Evolutionary conservation across 129 eudicot genomes (phyloP), one percentile per base, ranked within the genome.

Genomic region (Silybum marianum): DNA sequence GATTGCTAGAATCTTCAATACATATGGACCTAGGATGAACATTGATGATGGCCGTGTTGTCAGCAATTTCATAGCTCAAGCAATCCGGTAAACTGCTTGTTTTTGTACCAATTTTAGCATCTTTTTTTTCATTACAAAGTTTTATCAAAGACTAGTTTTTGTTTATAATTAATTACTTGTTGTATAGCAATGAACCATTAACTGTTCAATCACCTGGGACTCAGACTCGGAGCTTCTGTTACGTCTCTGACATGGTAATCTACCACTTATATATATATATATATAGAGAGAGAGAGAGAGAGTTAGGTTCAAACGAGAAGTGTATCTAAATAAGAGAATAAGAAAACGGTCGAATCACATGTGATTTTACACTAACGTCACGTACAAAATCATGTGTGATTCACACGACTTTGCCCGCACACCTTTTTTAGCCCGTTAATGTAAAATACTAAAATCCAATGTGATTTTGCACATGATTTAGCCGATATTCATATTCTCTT

Each of bases 201-300:
- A 95, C 99, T 18, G 99, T 95, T 85, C 99, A 95, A 83, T 80
- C 91, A 60, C 99, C 99, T 68, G 99, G 99, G 51, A 92, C 98
- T 21, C 99, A 95, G 81, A 95, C 99, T 74, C 88, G 99, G 63
- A 95, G 99, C 87, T 95, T 95, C 83, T 95, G 99, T 82, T 95
- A 90, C 42, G 98, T 95, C 34, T 88, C 99, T 84, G 99, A 95
- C 82, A 92, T 92, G 98, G 99, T 95, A 89, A 72, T 71, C 25
- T n/a, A 83, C 46, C 34, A 16, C 19, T 28, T 42, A 4, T 16
- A 54, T n/a, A 10, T 46, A 0, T 46, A 12, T 12, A 46, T 46
- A 40, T 40, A 40, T 34, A 42, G n/a, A 25, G 28, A 25, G 28
- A 25, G 28, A 25, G 28, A 25, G 28, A 25, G 28, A 25, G 28